These are phyloP conservation scores for Thraustochytrium sp. DNA, from an alignment of 352 stramenopile genomes.

Conservation along the genomic window DNA sequence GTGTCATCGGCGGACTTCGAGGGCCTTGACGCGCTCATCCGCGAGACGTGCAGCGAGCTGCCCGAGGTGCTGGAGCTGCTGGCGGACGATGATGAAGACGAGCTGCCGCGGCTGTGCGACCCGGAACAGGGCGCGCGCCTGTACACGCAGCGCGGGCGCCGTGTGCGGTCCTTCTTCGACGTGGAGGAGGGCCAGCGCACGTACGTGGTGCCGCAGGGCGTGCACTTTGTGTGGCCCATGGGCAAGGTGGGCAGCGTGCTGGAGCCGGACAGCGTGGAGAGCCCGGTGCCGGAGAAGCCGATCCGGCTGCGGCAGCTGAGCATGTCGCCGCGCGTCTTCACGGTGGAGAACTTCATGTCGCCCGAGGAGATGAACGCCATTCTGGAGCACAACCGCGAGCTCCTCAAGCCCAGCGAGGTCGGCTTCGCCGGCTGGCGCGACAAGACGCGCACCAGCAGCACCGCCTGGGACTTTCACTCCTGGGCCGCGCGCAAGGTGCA, in stretches of 20 bases:
- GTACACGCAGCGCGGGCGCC: background rate
- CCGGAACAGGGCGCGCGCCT: slow-evolving; percentile 9
- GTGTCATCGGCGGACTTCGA: background rate
- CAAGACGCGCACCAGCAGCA: slow-evolving; percentile 32
- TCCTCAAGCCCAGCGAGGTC: slow-evolving; percentile 39
- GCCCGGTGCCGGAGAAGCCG: slow-evolving; percentile 3
- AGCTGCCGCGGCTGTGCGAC: background rate
- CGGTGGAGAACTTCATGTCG: slow-evolving; percentile 43
- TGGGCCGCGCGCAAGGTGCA: slow-evolving; percentile 18
- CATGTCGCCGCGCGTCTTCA: slow-evolving; percentile 41
- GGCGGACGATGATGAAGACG: background rate
- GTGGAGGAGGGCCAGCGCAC: background rate
- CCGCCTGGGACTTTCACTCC: slow-evolving; percentile 42
- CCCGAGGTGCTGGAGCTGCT: slow-evolving; percentile 13
- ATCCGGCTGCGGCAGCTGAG: slow-evolving; percentile 27
- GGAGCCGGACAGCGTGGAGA: background rate
- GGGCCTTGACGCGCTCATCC: slow-evolving; percentile 26
- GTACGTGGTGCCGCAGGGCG: slow-evolving; percentile 39
- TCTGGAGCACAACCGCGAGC: slow-evolving; percentile 21
- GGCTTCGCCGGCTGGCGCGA: slow-evolving; percentile 35
- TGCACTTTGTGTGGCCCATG: slow-evolving; percentile 39
- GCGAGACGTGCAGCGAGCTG: background rate
- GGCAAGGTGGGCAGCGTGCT: background rate
- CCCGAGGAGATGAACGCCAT: slow-evolving; percentile 40
- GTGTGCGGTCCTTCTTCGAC: slow-evolving; percentile 6